A percentile compares a stretch with the other conserved stretches of the same genome.
These are phyloP conservation scores for Warburgia ugandensis DNA, from an alignment of 164 flowering plant species.

Conservation along the genomic window DNA sequence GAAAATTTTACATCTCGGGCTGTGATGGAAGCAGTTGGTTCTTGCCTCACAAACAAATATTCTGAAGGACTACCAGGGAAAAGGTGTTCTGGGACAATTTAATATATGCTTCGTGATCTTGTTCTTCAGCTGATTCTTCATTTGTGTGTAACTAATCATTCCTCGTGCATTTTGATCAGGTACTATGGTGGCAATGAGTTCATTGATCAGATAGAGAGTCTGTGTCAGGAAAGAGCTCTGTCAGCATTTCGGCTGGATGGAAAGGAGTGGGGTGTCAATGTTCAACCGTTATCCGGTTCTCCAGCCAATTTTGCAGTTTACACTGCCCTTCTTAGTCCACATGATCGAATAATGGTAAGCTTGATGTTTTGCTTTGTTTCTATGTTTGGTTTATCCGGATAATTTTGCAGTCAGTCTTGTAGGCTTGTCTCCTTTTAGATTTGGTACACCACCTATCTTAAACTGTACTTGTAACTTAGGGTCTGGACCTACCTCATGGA, in stretches of 20 bases:
- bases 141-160: constrained; percentile 5
- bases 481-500: constrained; percentile 92
- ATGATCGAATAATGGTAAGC: constrained; percentile 86
- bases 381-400: background rate
- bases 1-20: constrained; percentile 93
- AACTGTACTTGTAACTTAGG: constrained; percentile 32
- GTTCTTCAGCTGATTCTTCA: no score
- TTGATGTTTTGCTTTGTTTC: background rate
- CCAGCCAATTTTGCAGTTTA: constrained; percentile 98
- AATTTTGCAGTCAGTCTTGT: background rate
- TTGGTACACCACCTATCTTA: background rate
- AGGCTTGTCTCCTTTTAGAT: background rate
- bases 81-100: no score
- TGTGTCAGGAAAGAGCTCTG: constrained; percentile 85
- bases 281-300: constrained; percentile 94
- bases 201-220: constrained; percentile 86
- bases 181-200: constrained; percentile 95
- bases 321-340: constrained; percentile 86
- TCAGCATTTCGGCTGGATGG: constrained; percentile 72
- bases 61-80: constrained; percentile 98
- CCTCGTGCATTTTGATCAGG: constrained; percentile 24
- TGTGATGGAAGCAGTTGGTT: constrained; percentile 97
- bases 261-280: constrained; percentile 92
- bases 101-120: no score
- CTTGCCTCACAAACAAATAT: constrained; percentile 92